Evolutionary conservation across 768 basidiomycete species (phyloP), one percentile per base, ranked within the genome.

Genomic region (Podaxis sp.): DNA sequence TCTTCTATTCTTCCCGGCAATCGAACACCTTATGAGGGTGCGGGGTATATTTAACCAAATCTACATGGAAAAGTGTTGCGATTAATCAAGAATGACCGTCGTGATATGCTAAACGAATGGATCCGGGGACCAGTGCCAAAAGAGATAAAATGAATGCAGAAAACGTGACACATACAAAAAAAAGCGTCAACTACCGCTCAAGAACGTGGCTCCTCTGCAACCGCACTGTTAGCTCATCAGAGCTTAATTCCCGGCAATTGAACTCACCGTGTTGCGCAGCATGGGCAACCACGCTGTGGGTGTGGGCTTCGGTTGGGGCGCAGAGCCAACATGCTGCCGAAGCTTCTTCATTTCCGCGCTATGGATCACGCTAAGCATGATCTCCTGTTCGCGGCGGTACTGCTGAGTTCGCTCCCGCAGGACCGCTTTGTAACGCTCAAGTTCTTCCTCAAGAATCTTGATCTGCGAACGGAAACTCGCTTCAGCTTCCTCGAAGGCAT

Each of bases 301-400:
- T 4, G 78, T 80, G 22, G 89, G 85, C 49, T 82, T 79, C 40
- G 78, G 74, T 57, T 80, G 79, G 59, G 73, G 75, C 33, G 77
- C 74, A 60, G 77, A 77, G 24, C 80, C 78, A 9, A 93, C 74
- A 67, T 90, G 89, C 46, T 82, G 80, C 61, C 90, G 82, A 46
- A 83, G 76, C 19, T 78, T 83, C 56, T 80, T 79, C 81, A 90
- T 86, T 11, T 92, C 90, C 47, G 85, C 75, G 43, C 79, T 79
- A 71, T 94, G 92, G 64, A 94, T 79, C 4, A 86, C 85, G 59
- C 88, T 83, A 22, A 93, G 76, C 87, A 97, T 90, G 61, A 93
- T 80, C 66, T 88, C 84, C 66, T 94, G 91, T 71, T 98, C 94
- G 55, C 82, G 78, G 53, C 82, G 81, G 71, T 93, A 93, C 41